Evolutionary conservation across 129 eudicot genomes (phyloP), one percentile per base, ranked within the genome.

Genomic region (Calendula officinalis): DNA sequence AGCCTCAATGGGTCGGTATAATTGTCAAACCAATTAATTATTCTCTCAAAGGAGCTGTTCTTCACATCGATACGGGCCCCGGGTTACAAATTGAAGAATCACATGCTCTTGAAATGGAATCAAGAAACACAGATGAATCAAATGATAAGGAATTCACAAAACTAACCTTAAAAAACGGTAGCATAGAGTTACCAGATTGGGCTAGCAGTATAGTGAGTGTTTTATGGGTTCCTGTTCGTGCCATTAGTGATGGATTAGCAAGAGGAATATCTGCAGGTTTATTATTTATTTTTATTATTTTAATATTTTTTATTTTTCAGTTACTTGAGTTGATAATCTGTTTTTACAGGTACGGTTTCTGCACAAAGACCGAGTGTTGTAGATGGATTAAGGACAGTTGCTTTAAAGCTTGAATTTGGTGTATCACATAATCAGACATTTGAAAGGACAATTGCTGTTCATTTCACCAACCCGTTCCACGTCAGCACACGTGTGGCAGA

Each of bases 1-100:
- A 92, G 68, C 69, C 88, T 61, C 99, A 92, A 84, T 92, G 99
- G 99, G 83, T 92, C 63, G 99, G 99, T 17, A 86, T 92, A 65
- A 78, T 92, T 61, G 84, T 92, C 57, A 92, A 55, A 70, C 96
- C 96, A 0, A 80, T 88, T 11, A 76, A 81, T 58, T 88, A 92
- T 73, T 80, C 96, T 69, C 99, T 92, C 38, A 85, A 80, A 49
- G 99, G 96, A 47, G 95, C 95, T 70, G 75, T 89, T 58, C 81
- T 92, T 77, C 92, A 88, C 74, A 80, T 92, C 58, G 99, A 88
- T 64, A 77, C 96, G 32, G 99, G 99, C 56, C 99, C 99, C 42
- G 99, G 99, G 67, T 76, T 92, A 66, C 69, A 69, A 69, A 86
- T 88, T 16, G 89, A 85, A 66, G 81, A 81, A 46, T 68, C 75